phyloP scores from a whole-genome alignment of 2,329 filamentous ascomycete species.

The Alternaria consortialis region DNA sequence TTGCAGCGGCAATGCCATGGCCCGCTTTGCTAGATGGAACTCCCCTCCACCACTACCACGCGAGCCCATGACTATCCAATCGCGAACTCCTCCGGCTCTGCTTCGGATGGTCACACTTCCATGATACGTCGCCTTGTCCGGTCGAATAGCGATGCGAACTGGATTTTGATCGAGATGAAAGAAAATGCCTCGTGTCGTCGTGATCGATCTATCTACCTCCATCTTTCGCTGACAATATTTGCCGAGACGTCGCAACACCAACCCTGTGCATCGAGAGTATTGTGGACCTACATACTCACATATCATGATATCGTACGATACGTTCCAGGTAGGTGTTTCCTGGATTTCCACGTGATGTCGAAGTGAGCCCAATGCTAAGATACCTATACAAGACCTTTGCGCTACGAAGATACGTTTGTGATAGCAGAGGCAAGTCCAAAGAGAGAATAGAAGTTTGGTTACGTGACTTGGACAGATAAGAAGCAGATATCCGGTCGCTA shows the following conservation, averaged over 20 bases:
- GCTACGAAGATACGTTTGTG: background rate
- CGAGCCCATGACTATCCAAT: conserved; percentile 26
- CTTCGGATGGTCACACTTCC: conserved; percentile 27
- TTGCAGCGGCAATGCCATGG: conserved; percentile 44
- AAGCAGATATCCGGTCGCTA: too few species aligned
- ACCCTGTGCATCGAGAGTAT: background rate
- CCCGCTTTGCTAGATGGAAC: conserved; percentile 44
- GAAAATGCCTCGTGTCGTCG: background rate
- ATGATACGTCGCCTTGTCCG: conserved; percentile 30
- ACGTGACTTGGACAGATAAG: too few species aligned
- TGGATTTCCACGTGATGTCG: background rate
- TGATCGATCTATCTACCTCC: background rate
- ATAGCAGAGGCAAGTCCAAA: background rate
- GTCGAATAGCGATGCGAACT: conserved; percentile 16
- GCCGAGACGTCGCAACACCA: background rate
- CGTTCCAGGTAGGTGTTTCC: background rate
- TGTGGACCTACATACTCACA: background rate
- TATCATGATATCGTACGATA: background rate
- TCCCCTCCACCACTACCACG: conserved; percentile 11
- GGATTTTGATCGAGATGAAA: conserved; percentile 1
- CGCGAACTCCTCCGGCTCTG: conserved; percentile 7
- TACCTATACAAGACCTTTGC: background rate
- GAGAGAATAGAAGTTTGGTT: too few species aligned
- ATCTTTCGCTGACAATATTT: background rate
- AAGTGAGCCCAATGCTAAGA: background rate